Evolutionary conservation across 495 filamentous ascomycete species (phyloP).

Genomic region (Podospora australis): DNA sequence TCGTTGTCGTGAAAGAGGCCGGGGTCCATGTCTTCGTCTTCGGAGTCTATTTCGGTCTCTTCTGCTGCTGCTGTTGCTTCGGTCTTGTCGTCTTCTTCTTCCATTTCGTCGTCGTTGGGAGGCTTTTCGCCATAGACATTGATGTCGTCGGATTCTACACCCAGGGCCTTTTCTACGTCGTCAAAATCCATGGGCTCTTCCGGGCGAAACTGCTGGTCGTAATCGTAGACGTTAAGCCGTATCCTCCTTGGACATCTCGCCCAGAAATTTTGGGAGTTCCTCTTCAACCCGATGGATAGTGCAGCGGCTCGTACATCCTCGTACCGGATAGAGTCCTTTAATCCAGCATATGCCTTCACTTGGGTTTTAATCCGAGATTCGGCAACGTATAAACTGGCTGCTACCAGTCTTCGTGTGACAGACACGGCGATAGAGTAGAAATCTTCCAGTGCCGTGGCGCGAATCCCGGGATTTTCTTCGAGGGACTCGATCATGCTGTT

Average conservation of each 20-base stretch:
- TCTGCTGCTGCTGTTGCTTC: too few relatives aligned
- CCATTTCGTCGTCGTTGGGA: constrained; percentile 16
- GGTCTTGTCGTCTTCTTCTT: constrained; percentile 7
- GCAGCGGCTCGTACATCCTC: constrained; percentile 63
- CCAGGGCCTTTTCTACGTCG: constrained; percentile 46
- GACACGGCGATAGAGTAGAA: constrained; percentile 62
- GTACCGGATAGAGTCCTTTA: constrained; percentile 31
- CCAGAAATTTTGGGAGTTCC: constrained; percentile 50
- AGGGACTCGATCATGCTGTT: constrained; percentile 26
- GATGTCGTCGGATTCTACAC: too few relatives aligned
- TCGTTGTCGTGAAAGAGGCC: too few relatives aligned
- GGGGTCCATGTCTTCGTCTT: constrained; percentile 13
- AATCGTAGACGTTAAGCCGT: constrained; percentile 50
- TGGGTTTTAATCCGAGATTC: constrained; percentile 45
- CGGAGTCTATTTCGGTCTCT: constrained; percentile 13
- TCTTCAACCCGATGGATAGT: constrained; percentile 44
- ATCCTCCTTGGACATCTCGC: constrained; percentile 52
- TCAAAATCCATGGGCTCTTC: constrained; percentile 35
- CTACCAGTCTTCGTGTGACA: constrained; percentile 62
- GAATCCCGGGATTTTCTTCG: constrained; percentile 55
- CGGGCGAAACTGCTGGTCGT: too few relatives aligned
- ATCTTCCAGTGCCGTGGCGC: constrained; percentile 61
- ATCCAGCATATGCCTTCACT: too few relatives aligned
- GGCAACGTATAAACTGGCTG: constrained; percentile 59
- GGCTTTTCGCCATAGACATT: constrained; percentile 6